phyloP scores from a whole-genome alignment of 2,329 filamentous ascomycete species.

The Botrytis fabae region DNA sequence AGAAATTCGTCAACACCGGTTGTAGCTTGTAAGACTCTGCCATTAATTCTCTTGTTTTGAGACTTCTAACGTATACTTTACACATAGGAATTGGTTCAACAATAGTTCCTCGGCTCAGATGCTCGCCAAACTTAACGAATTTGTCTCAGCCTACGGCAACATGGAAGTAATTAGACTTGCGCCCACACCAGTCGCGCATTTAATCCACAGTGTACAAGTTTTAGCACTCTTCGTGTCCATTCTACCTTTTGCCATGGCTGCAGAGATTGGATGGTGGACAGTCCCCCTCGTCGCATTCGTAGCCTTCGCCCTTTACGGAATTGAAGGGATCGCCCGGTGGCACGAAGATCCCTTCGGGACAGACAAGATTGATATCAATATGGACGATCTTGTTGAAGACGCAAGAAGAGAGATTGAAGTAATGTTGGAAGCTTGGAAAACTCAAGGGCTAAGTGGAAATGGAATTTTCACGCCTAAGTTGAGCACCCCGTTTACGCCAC shows the following conservation, averaged over 20 bases:
- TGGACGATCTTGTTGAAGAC: slow-evolving; percentile 65
- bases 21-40: slow-evolving; percentile 43
- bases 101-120: slow-evolving; percentile 59
- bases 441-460: slow-evolving; percentile 30
- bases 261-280: slow-evolving; percentile 63
- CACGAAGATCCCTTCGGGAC: slow-evolving; percentile 67
- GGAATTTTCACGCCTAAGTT: slow-evolving; percentile 13
- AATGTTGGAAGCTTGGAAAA: slow-evolving; percentile 57
- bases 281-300: slow-evolving; percentile 60
- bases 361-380: slow-evolving; percentile 66
- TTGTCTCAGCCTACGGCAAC: slow-evolving; percentile 59
- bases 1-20: slow-evolving; percentile 59
- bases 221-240: slow-evolving; percentile 60
- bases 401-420: slow-evolving; percentile 58
- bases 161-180: slow-evolving; percentile 68
- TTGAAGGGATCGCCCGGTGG: slow-evolving; percentile 53
- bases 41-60: background rate
- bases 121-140: slow-evolving; percentile 55
- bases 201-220: slow-evolving; percentile 66
- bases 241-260: slow-evolving; percentile 63
- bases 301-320: slow-evolving; percentile 57
- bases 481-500: background rate
- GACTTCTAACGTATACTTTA: slow-evolving; percentile 7
- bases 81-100: slow-evolving; percentile 55
- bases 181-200: slow-evolving; percentile 62